phyloP scores from a whole-genome alignment of 352 stramenopile genomes.

The Globisporangium nagaii region DNA sequence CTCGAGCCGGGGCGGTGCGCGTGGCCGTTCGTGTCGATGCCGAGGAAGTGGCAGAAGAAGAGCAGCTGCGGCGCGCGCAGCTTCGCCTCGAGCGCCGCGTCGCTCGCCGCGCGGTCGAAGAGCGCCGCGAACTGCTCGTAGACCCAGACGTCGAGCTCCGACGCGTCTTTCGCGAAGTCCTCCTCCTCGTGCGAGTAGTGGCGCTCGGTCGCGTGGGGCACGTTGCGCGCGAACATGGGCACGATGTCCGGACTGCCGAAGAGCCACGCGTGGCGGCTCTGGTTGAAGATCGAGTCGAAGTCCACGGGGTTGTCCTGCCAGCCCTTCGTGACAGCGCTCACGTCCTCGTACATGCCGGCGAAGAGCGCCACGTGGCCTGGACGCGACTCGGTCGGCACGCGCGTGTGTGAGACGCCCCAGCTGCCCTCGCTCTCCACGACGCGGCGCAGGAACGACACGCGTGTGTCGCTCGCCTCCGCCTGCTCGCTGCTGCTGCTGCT shows the following conservation, averaged over 20 bases:
- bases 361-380: constrained; percentile 83
- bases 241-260: constrained; percentile 85
- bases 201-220: constrained; percentile 53
- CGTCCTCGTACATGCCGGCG: constrained; percentile 86
- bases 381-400: constrained; percentile 81
- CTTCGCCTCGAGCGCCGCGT: constrained; percentile 22
- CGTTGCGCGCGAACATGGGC: constrained; percentile 79
- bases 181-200: constrained; percentile 79
- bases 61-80: constrained; percentile 43
- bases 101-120: constrained; percentile 20
- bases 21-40: constrained; percentile 85
- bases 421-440: constrained; percentile 49
- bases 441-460: constrained; percentile 61
- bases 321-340: constrained; percentile 83
- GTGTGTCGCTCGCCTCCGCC: constrained; percentile 10
- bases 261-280: constrained; percentile 58
- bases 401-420: constrained; percentile 83
- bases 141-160: constrained; percentile 75
- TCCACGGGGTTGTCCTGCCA: constrained; percentile 86
- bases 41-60: constrained; percentile 81
- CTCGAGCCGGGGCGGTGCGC: constrained; percentile 68
- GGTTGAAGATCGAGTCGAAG: constrained; percentile 86
- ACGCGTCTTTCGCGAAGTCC: constrained; percentile 79
- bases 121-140: constrained; percentile 45
- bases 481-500: neutral